Base-by-base conservation (phyloP, 345 rosid species). In the Aethionema arabicum region DNA sequence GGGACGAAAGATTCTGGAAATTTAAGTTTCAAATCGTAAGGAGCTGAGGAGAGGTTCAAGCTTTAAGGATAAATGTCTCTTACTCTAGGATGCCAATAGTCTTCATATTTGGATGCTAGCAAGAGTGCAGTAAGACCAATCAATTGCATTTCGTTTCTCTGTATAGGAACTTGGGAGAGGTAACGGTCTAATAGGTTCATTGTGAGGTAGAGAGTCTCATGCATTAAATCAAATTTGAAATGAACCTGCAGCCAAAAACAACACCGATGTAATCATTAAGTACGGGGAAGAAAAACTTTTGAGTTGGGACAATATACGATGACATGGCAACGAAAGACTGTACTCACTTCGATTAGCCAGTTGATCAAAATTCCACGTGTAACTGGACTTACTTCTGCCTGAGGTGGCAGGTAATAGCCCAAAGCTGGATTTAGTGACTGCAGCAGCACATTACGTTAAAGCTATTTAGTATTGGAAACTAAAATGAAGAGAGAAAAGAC, bases 61-160 rank as follows among this genome's bases (percentile, higher is more conserved):
- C 42, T 56, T 42, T 64, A 47, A 50, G 15, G 32, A 43, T 44
- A 39, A 21, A 13, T 66, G 32, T 27, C 47, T 32, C 67, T 48
- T 83, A 87, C 99, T 87, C 83, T 84, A 8, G 99, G 99, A 79
- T 89, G 97, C 99, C 99, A 85, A 56, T 79, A 93, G 72, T 93
- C 99, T 69, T 93, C 99, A 52, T 89, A 92, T 66, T 93, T 93
- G 33, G 97, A 93, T 71, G 99, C 95, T 61, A 90, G 66, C 77
- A 93, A 72, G 43, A 93, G 79, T 5, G 95, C 72, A 49, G 96
- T 81, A 60, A 93, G 95, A 74, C 97, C 99, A 73, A 87, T 83
- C 77, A 93, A 67, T 76, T 93, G 99, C 90, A 93, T 72, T 72
- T 90, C 95, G 40, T 68, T 84, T 77, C 79, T 90, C 78, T 76